Percentiles rank a stretch among this genome's conserved stretches.
Evolutionary conservation across 1,284 basidiomycete genomes (phyloP).

Genomic region (Cryptococcus sp.): DNA sequence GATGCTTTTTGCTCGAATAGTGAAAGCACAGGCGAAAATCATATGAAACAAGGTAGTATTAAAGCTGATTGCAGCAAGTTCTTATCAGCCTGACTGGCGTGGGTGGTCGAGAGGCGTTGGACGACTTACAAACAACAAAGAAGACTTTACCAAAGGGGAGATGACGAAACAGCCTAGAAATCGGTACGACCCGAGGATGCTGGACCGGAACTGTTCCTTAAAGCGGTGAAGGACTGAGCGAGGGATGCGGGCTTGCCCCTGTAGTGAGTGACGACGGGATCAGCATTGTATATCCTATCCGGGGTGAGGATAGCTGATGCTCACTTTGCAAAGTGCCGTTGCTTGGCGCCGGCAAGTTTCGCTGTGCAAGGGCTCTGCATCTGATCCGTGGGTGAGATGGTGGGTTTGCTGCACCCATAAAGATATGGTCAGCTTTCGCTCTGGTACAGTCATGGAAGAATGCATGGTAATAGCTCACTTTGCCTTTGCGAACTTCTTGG

Average conservation of each 20-base stretch:
- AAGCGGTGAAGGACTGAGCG: conserved; percentile 31
- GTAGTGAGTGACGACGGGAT: conserved; percentile 15
- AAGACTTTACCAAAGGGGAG: no score
- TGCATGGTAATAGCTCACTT: conserved; percentile 60
- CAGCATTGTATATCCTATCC: background rate
- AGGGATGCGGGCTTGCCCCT: conserved; percentile 42
- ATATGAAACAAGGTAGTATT: background rate
- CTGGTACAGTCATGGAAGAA: background rate
- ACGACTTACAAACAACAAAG: background rate
- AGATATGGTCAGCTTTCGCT: background rate
- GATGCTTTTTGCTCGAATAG: background rate
- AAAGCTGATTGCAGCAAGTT: background rate
- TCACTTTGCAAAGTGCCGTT: conserved; percentile 87
- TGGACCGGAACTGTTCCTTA: conserved; percentile 25
- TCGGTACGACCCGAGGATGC: conserved; percentile 13
- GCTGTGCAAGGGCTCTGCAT: conserved; percentile 87
- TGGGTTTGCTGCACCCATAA: conserved; percentile 66
- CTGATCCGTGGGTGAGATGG: conserved; percentile 87
- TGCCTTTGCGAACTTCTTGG: conserved; percentile 81
- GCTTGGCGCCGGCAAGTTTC: conserved; percentile 83
- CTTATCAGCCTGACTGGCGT: background rate
- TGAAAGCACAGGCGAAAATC: background rate
- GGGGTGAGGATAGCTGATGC: conserved; percentile 39
- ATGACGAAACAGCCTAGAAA: conserved; percentile 5
- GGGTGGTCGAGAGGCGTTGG: no score